Evolutionary conservation across 257 asterid species (phyloP).

Genomic region (Solanum chmielewskii): DNA sequence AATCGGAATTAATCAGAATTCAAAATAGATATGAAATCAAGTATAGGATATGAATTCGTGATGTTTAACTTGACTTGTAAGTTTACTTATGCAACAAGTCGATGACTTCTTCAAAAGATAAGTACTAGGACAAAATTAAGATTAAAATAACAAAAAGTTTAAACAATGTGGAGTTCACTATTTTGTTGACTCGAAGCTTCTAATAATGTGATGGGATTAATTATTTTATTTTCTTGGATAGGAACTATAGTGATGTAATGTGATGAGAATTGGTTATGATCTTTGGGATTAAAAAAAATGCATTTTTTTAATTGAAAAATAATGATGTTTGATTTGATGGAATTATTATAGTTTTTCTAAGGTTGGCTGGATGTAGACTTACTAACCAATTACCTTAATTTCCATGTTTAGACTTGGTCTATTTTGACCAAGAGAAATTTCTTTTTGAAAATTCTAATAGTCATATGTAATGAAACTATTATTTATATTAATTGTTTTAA

Average conservation of each 20-base stretch:
- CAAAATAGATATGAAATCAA: too few species aligned
- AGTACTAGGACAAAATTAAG: neutral
- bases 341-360: neutral
- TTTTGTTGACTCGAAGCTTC: neutral
- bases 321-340: neutral
- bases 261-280: neutral
- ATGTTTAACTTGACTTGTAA: neutral
- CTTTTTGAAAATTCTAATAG: neutral
- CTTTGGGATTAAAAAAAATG: neutral
- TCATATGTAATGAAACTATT: neutral
- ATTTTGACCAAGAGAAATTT: neutral
- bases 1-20: accelerated
- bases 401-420: neutral
- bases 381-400: neutral
- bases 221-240: neutral
- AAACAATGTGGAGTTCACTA: neutral
- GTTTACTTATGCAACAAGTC: neutral
- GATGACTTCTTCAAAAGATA: neutral
- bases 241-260: neutral
- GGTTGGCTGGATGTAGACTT: neutral
- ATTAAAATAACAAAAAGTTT: neutral
- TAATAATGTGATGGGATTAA: neutral
- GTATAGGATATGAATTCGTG: neutral
- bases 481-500: too few species aligned
- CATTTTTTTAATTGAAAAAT: neutral